Conservation (phyloP, 2,329 filamentous ascomycete genomes). For the Aspergillus quadricinctus region DNA sequence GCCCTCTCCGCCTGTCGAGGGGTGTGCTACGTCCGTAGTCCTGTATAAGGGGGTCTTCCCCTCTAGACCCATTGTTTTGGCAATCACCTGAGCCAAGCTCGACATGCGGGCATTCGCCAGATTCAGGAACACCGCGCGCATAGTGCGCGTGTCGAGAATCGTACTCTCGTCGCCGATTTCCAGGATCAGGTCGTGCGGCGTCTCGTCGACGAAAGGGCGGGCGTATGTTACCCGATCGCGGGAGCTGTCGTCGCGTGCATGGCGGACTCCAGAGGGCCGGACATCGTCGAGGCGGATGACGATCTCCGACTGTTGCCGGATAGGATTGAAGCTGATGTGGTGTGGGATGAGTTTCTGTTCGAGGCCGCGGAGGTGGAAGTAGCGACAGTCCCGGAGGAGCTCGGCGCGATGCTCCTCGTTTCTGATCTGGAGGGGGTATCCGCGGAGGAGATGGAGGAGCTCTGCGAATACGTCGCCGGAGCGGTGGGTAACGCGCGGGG, state of each 20-base stretch:
- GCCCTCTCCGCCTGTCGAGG: constrained; percentile 46
- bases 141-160: constrained; percentile 49
- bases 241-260: constrained; percentile 48
- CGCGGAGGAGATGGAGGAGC: constrained; percentile 73
- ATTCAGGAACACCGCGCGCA: constrained; percentile 68
- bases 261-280: constrained; percentile 76
- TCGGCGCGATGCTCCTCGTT: constrained; percentile 71
- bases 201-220: constrained; percentile 78
- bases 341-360: constrained; percentile 84
- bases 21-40: not conserved
- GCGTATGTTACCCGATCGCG: constrained; percentile 69
- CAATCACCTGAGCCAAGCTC: constrained; percentile 74
- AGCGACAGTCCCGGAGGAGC: constrained; percentile 79
- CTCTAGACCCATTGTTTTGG: constrained; percentile 67
- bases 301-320: constrained; percentile 68
- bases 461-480: constrained; percentile 82
- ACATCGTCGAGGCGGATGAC: constrained; percentile 76
- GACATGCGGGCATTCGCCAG: constrained; percentile 66
- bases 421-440: constrained; percentile 75
- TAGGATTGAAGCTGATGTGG: constrained; percentile 68
- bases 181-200: constrained; percentile 67
- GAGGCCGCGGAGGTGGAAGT: constrained; percentile 87
- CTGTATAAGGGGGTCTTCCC: not conserved
- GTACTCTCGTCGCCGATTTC: constrained; percentile 71
- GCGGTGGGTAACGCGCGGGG: constrained; percentile 74